Percentiles rank a stretch among this genome's conserved stretches.
Evolutionary conservation across 805 yeast species (phyloP).

Genomic region (Sugiyamaella smithiae): DNA sequence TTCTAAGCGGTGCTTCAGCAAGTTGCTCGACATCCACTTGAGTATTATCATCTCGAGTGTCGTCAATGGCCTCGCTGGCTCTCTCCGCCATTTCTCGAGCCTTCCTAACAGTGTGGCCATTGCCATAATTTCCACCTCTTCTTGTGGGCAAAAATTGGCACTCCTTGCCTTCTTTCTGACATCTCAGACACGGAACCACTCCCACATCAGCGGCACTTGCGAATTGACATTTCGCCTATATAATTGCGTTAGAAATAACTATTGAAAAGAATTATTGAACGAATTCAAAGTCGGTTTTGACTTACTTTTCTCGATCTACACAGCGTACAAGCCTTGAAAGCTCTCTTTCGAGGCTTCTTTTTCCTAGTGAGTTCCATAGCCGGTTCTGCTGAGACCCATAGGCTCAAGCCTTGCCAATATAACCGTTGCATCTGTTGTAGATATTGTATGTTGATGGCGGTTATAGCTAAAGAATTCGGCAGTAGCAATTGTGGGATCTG

Average conservation of each 20-base stretch:
- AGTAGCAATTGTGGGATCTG: too few relatives aligned
- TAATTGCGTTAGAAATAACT: not conserved
- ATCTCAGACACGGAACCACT: slow-evolving; percentile 56
- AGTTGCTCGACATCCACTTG: slow-evolving; percentile 4
- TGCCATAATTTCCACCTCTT: slow-evolving; percentile 38
- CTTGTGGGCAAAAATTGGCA: slow-evolving; percentile 64
- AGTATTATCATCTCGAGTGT: not conserved
- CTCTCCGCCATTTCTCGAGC: not conserved
- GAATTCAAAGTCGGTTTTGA: too few relatives aligned
- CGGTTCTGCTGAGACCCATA: not conserved
- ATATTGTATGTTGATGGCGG: not conserved
- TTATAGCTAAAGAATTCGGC: not conserved
- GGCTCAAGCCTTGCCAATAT: not conserved
- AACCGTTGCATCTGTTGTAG: not conserved
- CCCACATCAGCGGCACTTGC: slow-evolving; percentile 55
- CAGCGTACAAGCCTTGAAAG: slow-evolving; percentile 77
- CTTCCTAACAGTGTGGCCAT: not conserved
- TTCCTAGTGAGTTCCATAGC: not conserved
- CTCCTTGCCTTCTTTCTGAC: slow-evolving; percentile 73
- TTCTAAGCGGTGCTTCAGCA: slow-evolving; percentile 19
- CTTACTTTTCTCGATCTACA: slow-evolving; percentile 67
- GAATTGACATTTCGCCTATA: slow-evolving; percentile 67
- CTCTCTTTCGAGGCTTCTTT: slow-evolving; percentile 40
- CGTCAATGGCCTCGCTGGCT: not conserved
- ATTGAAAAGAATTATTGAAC: too few relatives aligned